Evolutionary conservation across 2,329 filamentous ascomycete species (phyloP).

Genomic region (Acephala macrosclerotiorum): DNA sequence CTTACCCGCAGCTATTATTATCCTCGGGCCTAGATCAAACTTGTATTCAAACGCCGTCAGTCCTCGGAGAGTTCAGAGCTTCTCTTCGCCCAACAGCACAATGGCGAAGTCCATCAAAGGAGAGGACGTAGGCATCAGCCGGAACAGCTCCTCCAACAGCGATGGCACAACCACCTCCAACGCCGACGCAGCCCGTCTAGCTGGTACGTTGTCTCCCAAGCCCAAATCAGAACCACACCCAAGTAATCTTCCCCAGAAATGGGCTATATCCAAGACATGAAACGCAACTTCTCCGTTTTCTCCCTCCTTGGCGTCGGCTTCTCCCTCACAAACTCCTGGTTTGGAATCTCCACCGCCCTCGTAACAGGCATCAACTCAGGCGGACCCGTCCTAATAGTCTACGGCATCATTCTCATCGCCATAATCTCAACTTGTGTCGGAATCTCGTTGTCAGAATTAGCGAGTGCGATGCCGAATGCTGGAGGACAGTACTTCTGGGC

Average conservation of each 20-base stretch:
- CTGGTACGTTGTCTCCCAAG: slow-evolving; percentile 11
- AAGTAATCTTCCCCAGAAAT: slow-evolving; percentile 17
- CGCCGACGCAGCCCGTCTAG: slow-evolving; percentile 13
- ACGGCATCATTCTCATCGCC: slow-evolving; percentile 51
- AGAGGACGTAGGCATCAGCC: neutral
- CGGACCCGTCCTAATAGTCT: slow-evolving; percentile 49
- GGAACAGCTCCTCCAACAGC: neutral
- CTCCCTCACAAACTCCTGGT: slow-evolving; percentile 53
- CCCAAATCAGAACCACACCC: neutral
- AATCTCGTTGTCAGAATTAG: slow-evolving; percentile 51
- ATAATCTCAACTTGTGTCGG: slow-evolving; percentile 51
- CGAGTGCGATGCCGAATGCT: slow-evolving; percentile 51
- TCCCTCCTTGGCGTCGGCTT: slow-evolving; percentile 53
- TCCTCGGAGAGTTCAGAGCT: neutral
- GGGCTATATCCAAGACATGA: slow-evolving; percentile 46
- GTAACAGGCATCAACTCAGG: slow-evolving; percentile 51
- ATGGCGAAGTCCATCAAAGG: neutral
- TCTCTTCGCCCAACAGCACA: neutral
- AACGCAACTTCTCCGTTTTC: slow-evolving; percentile 51
- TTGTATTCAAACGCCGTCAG: neutral
- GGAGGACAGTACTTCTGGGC: slow-evolving; percentile 55
- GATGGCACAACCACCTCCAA: neutral
- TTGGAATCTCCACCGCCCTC: slow-evolving; percentile 44
- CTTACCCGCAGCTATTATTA: neutral
- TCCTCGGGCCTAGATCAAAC: neutral